Base-by-base conservation (phyloP, 2,329 filamentous ascomycete species). In the Cercospora janseana region DNA sequence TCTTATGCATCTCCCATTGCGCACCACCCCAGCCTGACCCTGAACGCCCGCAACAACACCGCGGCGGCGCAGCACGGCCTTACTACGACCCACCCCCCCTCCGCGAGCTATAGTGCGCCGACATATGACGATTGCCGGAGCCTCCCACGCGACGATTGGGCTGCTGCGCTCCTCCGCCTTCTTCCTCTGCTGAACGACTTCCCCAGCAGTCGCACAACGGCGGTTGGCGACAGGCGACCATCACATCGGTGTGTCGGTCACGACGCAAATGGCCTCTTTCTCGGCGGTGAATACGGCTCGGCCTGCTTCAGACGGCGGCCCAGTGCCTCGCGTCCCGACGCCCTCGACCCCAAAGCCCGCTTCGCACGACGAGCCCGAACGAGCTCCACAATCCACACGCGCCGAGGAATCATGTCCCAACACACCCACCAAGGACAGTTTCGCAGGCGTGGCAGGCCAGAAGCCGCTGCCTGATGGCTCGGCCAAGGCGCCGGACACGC, bases 381-480 rank as follows among this genome's bases (percentile, higher is more conserved):
- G 72, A 49, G 64, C 72, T 35, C 65, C 60, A 53, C 43, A 66
- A 54, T 69, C 69, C 50, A 50, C 63, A 43, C 64, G 63, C 55
- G 50, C 60, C 57, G 72, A 72, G 50, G 72, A 73, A 46, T 66
- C 62, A 34, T 51, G 66, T 52, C 78, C 80, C 55, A 72, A 78
- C 52, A 87, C 85, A 2, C 85, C 86, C 0, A 87, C 85, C 20
- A 78, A 81, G 66, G 69, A 72, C 51, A 74, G 67, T 59, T 78
- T 79, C 63, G 68, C 65, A 21, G 74, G 73, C 21, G 59, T 77
- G 23, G 63, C 69, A 20, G 72, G 70, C 20, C 76, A 77, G 60
- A 68, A 70, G 57, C 70, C 75, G 10, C 61, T 79, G 10, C 75
- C 63, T 27, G 57, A 62, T 20, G 60, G 63, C 18, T 60, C 60